Evolutionary conservation across 768 basidiomycete genomes (phyloP).

Genomic region (Dacryopinax primogenitus): DNA sequence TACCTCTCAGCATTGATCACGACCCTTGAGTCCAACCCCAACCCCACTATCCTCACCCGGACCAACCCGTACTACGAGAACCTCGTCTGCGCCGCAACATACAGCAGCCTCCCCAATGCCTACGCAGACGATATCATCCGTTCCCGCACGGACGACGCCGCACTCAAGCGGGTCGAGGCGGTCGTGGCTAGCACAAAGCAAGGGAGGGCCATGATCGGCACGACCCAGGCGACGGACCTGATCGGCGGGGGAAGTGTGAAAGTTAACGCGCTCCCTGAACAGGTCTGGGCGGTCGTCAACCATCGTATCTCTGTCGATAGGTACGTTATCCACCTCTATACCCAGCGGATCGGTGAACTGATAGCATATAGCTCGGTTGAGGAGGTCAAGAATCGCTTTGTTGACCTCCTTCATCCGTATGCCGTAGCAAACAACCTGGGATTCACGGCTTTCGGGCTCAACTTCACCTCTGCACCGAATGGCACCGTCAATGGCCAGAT

Average conservation of each 20-base stretch:
- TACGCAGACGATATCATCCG: constrained; percentile 38
- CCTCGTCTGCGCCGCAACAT: constrained; percentile 57
- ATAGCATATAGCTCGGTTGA: neutral
- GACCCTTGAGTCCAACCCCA: constrained; percentile 53
- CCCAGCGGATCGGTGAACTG: neutral
- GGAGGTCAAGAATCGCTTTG: neutral
- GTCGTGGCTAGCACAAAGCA: neutral
- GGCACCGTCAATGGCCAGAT: constrained; percentile 35
- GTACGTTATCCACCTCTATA: constrained; percentile 23
- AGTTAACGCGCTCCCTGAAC: constrained; percentile 68
- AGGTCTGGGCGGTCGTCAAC: constrained; percentile 52
- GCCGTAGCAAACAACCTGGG: neutral
- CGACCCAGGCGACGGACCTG: constrained; percentile 69
- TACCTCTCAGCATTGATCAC: constrained; percentile 61
- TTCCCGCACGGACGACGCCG: constrained; percentile 38
- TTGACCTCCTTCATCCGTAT: neutral
- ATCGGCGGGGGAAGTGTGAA: constrained; percentile 35
- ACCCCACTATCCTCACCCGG: constrained; percentile 35
- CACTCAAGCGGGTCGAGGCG: constrained; percentile 40
- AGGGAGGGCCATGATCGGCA: constrained; percentile 37
- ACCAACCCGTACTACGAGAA: constrained; percentile 45
- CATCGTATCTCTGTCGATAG: constrained; percentile 56
- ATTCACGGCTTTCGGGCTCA: constrained; percentile 43
- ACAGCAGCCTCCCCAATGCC: constrained; percentile 37
- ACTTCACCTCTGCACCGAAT: constrained; percentile 21